A percentile compares a stretch with the other conserved stretches of the same genome.
These are phyloP conservation scores for Blakeslea trispora DNA, from an alignment of 371 early-diverging fungal genomes.

Conservation along the genomic window DNA sequence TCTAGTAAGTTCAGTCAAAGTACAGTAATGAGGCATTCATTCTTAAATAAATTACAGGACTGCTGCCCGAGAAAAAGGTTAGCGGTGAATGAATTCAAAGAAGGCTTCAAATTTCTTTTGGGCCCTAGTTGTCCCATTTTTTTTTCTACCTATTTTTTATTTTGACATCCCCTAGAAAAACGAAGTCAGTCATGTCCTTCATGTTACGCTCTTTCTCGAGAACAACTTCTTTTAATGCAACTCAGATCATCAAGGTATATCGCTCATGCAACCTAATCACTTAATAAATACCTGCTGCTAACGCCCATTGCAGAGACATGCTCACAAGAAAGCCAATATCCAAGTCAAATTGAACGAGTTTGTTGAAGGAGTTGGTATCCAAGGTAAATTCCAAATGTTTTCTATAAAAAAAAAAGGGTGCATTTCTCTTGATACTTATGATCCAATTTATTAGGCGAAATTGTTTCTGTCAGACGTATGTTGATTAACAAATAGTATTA, in stretches of 20 bases:
- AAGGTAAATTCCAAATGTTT: no score
- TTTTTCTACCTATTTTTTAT: slow-evolving; percentile 3
- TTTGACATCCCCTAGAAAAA: slow-evolving; percentile 8
- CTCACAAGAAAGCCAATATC: slow-evolving; percentile 48
- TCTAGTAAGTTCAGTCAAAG: no score
- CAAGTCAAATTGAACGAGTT: slow-evolving; percentile 43
- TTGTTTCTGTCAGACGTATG: slow-evolving; percentile 54
- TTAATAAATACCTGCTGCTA: background rate
- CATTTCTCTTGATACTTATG: no score
- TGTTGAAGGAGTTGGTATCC: slow-evolving; percentile 45
- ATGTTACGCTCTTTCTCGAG: slow-evolving; percentile 22
- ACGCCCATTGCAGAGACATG: slow-evolving; percentile 29
- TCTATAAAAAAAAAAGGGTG: no score
- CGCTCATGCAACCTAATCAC: background rate
- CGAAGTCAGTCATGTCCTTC: slow-evolving; percentile 18
- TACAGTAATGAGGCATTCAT: no score
- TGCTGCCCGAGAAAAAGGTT: no score
- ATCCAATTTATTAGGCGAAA: slow-evolving; percentile 33
- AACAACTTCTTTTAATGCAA: background rate
- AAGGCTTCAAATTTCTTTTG: background rate
- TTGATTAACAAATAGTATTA: background rate
- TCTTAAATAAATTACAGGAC: no score
- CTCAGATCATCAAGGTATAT: slow-evolving; percentile 20
- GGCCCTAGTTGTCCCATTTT: background rate
- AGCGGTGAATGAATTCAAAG: no score